These are phyloP conservation scores for Ophiosphaerella herpotricha DNA, from an alignment of 2,329 filamentous ascomycete species.

Conservation along the genomic window DNA sequence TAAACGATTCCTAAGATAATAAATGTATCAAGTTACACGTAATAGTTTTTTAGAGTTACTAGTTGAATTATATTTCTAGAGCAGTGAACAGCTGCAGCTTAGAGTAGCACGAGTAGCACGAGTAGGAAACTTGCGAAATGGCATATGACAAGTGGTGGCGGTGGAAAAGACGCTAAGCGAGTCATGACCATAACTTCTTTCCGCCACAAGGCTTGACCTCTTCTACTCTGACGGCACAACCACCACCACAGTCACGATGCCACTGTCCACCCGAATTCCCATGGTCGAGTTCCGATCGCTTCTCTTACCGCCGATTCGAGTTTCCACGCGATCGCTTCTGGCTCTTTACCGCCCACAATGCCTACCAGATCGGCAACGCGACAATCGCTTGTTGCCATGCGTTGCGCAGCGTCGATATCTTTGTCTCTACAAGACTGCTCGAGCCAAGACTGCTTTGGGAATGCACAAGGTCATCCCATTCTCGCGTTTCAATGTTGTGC, in stretches of 20 bases:
- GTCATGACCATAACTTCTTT: too few relatives aligned
- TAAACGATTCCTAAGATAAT: too few relatives aligned
- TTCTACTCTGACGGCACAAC: too few relatives aligned
- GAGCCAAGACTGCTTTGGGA: constrained; percentile 25
- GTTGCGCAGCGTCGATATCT: constrained; percentile 26
- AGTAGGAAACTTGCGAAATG: too few relatives aligned
- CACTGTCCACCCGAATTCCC: constrained; percentile 11
- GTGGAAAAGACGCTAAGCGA: too few relatives aligned
- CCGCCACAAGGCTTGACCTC: too few relatives aligned
- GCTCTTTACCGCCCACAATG: constrained; percentile 20
- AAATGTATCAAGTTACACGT: too few relatives aligned
- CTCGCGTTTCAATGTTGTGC: constrained; percentile 10
- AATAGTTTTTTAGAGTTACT: too few relatives aligned
- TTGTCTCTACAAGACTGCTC: constrained; percentile 35
- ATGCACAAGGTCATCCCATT: constrained; percentile 34
- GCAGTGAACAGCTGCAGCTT: too few relatives aligned
- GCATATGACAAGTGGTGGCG: too few relatives aligned
- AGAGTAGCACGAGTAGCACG: too few relatives aligned
- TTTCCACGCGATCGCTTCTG: constrained; percentile 15
- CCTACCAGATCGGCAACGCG: not conserved
- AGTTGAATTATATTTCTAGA: too few relatives aligned
- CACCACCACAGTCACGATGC: constrained; percentile 11
- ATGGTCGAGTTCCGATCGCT: constrained; percentile 25
- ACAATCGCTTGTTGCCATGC: constrained; percentile 16
- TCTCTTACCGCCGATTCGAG: constrained; percentile 20